phyloP scores from a whole-genome alignment of 495 filamentous ascomycete species.

The Aspergillus kassunensis region DNA sequence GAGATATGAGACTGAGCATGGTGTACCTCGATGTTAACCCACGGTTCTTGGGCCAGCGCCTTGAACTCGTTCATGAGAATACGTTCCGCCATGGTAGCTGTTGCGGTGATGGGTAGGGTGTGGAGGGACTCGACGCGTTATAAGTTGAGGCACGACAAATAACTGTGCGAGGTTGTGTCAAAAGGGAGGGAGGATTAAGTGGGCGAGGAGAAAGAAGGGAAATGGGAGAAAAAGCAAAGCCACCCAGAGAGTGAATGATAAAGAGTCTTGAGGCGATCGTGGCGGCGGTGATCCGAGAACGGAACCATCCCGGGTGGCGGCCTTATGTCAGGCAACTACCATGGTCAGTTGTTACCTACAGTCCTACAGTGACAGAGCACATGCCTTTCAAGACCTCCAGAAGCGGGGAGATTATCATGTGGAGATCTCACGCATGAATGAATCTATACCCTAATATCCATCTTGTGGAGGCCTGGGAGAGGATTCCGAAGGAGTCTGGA shows the following conservation, averaged over 20 bases:
- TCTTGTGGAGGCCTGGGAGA: too few relatives aligned
- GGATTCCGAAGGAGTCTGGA: too few relatives aligned
- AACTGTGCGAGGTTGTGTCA: neutral
- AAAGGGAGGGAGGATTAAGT: neutral
- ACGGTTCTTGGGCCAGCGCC: constrained; percentile 76
- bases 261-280: neutral
- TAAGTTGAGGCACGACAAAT: neutral
- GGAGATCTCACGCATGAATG: too few relatives aligned
- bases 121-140: neutral
- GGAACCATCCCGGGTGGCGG: constrained; percentile 21
- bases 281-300: constrained; percentile 6
- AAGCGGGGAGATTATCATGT: too few relatives aligned
- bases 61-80: constrained; percentile 90
- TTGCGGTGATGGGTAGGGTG: neutral
- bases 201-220: neutral
- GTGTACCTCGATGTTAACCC: constrained; percentile 82
- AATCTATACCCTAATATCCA: too few relatives aligned
- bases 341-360: too few relatives aligned
- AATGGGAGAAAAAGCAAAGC: neutral
- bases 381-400: too few relatives aligned
- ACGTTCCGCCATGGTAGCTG: constrained; percentile 58
- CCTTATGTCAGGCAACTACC: too few relatives aligned
- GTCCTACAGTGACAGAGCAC: too few relatives aligned
- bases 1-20: neutral
- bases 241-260: neutral